A percentile compares a stretch with the other conserved stretches of the same genome.
Evolutionary conservation across 2,329 filamentous ascomycete species (phyloP).

Genomic region (Penicillium sp.): DNA sequence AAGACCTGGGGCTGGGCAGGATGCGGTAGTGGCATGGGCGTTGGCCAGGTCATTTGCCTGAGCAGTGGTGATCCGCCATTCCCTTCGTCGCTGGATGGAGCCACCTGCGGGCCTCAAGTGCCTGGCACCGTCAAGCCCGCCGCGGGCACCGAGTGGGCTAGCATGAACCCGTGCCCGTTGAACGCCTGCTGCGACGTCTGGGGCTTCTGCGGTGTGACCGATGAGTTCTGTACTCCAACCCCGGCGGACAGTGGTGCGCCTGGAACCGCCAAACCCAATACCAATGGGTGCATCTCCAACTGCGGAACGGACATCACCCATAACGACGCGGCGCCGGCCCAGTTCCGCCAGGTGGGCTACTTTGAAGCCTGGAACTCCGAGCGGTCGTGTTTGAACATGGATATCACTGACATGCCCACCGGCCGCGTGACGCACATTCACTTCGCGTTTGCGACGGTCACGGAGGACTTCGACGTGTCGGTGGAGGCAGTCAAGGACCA

Average conservation of each 20-base stretch:
- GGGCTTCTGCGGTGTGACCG: slow-evolving; percentile 52
- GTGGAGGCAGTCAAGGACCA: slow-evolving; percentile 27
- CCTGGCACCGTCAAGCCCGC: not conserved
- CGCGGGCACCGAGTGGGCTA: not conserved
- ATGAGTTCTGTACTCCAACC: slow-evolving; percentile 48
- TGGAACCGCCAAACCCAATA: slow-evolving; percentile 43
- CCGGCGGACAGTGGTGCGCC: slow-evolving; percentile 41
- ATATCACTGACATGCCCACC: slow-evolving; percentile 24
- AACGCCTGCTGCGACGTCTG: slow-evolving; percentile 51
- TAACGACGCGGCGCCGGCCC: slow-evolving; percentile 22
- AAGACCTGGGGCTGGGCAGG: not conserved
- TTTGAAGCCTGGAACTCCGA: slow-evolving; percentile 38
- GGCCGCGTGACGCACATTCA: slow-evolving; percentile 39
- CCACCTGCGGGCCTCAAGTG: not conserved
- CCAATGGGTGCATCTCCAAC: slow-evolving; percentile 3
- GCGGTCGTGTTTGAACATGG: slow-evolving; percentile 37
- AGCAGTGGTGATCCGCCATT: not conserved
- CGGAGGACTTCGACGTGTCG: slow-evolving; percentile 33
- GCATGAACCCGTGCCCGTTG: slow-evolving; percentile 50
- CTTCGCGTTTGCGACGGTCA: slow-evolving; percentile 43
- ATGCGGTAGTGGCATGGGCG: too few species aligned
- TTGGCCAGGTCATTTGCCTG: not conserved
- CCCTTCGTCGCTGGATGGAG: not conserved
- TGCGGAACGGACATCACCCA: slow-evolving; percentile 19
- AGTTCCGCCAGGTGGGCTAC: slow-evolving; percentile 33